A percentile compares a stretch with the other conserved stretches of the same genome.
These are phyloP conservation scores for Zychaea mexicana DNA, from an alignment of 371 early-diverging fungal genomes.

Conservation along the genomic window DNA sequence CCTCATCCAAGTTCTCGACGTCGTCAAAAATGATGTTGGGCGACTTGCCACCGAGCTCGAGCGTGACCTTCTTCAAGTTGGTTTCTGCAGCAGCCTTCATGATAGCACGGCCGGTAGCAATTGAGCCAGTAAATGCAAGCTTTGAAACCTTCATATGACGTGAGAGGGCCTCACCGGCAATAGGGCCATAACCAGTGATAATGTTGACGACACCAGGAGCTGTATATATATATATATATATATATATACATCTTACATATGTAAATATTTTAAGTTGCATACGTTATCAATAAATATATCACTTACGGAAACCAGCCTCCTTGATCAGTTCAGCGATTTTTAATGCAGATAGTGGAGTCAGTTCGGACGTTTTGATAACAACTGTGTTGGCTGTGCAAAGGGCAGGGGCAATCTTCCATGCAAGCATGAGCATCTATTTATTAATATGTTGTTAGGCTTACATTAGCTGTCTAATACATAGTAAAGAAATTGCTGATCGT, in stretches of 20 bases:
- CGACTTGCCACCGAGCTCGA: slow-evolving; percentile 87
- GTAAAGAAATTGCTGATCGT: not conserved
- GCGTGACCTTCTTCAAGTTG: slow-evolving; percentile 75
- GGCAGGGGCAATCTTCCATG: slow-evolving; percentile 86
- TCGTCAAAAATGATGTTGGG: slow-evolving; percentile 91
- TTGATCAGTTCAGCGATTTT: slow-evolving; percentile 47
- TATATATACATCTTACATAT: not conserved
- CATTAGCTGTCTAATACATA: not conserved
- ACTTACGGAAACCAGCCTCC: slow-evolving; percentile 50
- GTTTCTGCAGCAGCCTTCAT: slow-evolving; percentile 59
- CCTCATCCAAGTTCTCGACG: slow-evolving; percentile 74
- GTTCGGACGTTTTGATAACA: slow-evolving; percentile 86
- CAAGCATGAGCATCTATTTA: slow-evolving; percentile 35
- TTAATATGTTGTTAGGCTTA: not conserved
- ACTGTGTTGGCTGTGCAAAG: slow-evolving; percentile 85
- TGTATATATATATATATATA: not conserved
- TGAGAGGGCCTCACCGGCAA: slow-evolving; percentile 35
- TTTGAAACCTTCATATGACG: slow-evolving; percentile 47
- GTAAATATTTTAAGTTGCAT: no score
- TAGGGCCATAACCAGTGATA: slow-evolving; percentile 48
- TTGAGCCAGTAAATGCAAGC: slow-evolving; percentile 69
- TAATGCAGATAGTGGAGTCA: slow-evolving; percentile 57
- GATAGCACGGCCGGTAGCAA: slow-evolving; percentile 56
- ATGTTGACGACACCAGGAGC: slow-evolving; percentile 75
- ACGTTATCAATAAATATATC: no score